Evolutionary conservation across 1,284 basidiomycete genomes (phyloP).

Genomic region (Rhodotorula sp.): DNA sequence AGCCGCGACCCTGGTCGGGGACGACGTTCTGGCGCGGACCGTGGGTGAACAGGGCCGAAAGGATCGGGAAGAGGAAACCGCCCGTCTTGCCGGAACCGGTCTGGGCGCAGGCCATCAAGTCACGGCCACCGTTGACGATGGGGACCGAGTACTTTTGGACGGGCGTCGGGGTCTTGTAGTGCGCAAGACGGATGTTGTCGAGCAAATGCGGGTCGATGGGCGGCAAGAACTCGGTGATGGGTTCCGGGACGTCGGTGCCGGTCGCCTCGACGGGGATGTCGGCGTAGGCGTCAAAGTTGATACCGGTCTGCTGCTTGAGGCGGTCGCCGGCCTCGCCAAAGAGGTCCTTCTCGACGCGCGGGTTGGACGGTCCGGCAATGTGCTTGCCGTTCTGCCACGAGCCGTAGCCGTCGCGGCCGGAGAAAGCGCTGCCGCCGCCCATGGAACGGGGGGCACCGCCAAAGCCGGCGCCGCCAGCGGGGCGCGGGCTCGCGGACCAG

Average conservation of each 20-base stretch:
- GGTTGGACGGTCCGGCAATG: constrained; percentile 73
- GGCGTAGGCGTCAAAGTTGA: constrained; percentile 99
- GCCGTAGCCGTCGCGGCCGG: constrained; percentile 57
- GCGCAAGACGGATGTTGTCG: constrained; percentile 90
- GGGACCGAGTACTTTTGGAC: constrained; percentile 99
- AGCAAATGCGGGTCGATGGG: constrained; percentile 90
- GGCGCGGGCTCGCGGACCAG: constrained; percentile 28
- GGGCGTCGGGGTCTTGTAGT: constrained; percentile 91
- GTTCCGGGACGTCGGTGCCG: constrained; percentile 90
- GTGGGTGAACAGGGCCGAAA: constrained; percentile 84
- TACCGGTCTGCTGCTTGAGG: constrained; percentile 73
- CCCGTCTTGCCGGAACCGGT: constrained; percentile 99
- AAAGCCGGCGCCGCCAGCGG: constrained; percentile 14
- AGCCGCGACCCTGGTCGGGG: constrained; percentile 56
- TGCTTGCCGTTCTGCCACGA: constrained; percentile 88
- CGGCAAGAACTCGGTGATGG: constrained; percentile 82
- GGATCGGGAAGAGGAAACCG: constrained; percentile 98
- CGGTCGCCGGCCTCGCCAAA: constrained; percentile 84
- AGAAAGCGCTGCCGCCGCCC: constrained; percentile 29
- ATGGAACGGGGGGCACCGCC: constrained; percentile 7
- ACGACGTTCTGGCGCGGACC: constrained; percentile 71
- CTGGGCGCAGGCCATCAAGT: constrained; percentile 99
- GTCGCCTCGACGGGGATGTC: constrained; percentile 99
- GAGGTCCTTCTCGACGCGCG: constrained; percentile 89
- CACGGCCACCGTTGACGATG: constrained; percentile 84